These are phyloP conservation scores for Iris macrosiphon DNA, from an alignment of 106 monocot species.

Conservation along the genomic window DNA sequence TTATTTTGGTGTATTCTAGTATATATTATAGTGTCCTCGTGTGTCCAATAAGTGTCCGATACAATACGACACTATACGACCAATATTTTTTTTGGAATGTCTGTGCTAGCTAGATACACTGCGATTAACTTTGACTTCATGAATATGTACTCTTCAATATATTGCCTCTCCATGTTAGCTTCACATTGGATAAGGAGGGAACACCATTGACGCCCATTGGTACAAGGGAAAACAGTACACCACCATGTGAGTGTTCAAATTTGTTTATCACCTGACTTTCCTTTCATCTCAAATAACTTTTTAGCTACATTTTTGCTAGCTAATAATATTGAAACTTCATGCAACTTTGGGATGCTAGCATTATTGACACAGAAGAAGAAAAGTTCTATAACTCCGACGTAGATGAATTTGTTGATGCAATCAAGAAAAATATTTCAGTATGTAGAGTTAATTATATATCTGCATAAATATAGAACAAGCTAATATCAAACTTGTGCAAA, in stretches of 20 bases:
- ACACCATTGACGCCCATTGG: slow-evolving; percentile 47
- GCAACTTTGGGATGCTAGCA: slow-evolving; percentile 50
- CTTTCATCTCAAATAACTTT: neutral
- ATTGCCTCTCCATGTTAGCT: slow-evolving; percentile 48
- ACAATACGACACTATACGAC: too few relatives aligned
- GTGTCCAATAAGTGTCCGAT: too few relatives aligned
- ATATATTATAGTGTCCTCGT: too few relatives aligned
- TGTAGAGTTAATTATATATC: too few relatives aligned
- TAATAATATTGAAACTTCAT: neutral
- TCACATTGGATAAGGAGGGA: slow-evolving; percentile 47
- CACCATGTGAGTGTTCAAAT: slow-evolving; percentile 28
- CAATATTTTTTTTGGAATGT: neutral
- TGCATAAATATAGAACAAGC: too few relatives aligned
- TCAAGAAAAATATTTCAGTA: slow-evolving; percentile 43
- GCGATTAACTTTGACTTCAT: too few relatives aligned
- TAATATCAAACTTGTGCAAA: too few relatives aligned
- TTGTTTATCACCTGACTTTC: neutral
- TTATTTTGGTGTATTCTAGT: too few relatives aligned
- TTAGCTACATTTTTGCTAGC: neutral
- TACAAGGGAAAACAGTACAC: slow-evolving; percentile 32
- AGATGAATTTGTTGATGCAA: slow-evolving; percentile 13
- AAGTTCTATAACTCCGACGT: slow-evolving; percentile 18
- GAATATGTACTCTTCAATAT: too few relatives aligned
- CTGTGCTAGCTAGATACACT: too few relatives aligned
- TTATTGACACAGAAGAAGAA: slow-evolving; percentile 30